Evolutionary conservation across 129 eudicot species (phyloP).

Genomic region (Silybum marianum): DNA sequence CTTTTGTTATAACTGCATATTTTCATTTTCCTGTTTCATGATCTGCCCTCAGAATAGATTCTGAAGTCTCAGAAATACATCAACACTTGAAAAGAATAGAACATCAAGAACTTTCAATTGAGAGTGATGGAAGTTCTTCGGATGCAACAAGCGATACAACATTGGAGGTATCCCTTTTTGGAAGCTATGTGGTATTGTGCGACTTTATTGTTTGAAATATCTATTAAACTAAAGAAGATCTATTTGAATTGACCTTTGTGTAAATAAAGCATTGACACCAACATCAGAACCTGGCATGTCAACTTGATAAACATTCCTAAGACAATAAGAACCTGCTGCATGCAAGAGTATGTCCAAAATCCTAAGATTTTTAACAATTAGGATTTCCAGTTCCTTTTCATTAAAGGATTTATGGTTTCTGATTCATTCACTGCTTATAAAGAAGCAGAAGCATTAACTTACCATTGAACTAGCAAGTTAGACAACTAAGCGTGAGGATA

Average conservation of each 20-base stretch:
- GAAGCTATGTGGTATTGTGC: neutral
- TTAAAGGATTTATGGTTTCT: neutral
- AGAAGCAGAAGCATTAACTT: neutral
- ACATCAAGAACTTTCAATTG: conserved; percentile 27
- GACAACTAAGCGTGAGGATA: neutral
- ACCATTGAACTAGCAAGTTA: neutral
- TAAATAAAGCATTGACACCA: neutral
- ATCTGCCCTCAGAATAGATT: conserved; percentile 81
- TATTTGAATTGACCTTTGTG: neutral
- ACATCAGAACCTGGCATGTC: neutral
- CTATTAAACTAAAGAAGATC: neutral
- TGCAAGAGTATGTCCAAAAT: neutral
- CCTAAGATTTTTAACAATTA: neutral
- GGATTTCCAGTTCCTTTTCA: neutral
- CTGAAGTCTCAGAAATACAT: conserved; percentile 64
- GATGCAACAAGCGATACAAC: conserved; percentile 31
- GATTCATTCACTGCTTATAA: neutral
- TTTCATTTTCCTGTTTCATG: conserved; percentile 32
- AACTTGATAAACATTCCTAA: too few relatives aligned
- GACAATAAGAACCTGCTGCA: too few relatives aligned
- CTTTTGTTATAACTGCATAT: conserved; percentile 18
- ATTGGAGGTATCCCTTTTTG: conserved; percentile 44
- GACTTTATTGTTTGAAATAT: neutral
- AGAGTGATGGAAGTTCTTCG: conserved; percentile 34
- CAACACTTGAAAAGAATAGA: conserved; percentile 46